Evolutionary conservation across 805 yeast species (phyloP).

Genomic region (Candida argentea): DNA sequence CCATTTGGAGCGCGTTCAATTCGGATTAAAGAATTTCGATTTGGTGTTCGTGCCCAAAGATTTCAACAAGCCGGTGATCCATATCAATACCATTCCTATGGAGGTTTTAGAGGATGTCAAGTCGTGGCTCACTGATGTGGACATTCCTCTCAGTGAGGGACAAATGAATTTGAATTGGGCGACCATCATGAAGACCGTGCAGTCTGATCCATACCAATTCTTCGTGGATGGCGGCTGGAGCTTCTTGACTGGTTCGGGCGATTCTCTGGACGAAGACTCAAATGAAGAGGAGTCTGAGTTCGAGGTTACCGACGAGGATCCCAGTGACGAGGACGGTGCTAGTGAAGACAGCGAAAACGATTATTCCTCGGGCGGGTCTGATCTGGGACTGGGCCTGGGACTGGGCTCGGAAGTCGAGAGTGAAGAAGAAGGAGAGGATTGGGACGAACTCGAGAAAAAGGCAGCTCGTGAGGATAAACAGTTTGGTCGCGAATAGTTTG

Average conservation of each 20-base stretch:
- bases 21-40: slow-evolving; percentile 93
- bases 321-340: slow-evolving; percentile 51
- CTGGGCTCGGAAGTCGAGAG: slow-evolving; percentile 27
- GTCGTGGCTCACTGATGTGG: slow-evolving; percentile 97
- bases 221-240: slow-evolving; percentile 94
- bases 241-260: slow-evolving; percentile 83
- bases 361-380: slow-evolving; percentile 30
- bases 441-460: slow-evolving; percentile 54
- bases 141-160: slow-evolving; percentile 89
- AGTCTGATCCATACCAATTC: slow-evolving; percentile 88
- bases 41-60: slow-evolving; percentile 94
- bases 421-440: slow-evolving; percentile 34
- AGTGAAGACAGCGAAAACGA: slow-evolving; percentile 39
- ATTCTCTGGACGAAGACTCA: slow-evolving; percentile 52
- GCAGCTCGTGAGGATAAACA: slow-evolving; percentile 39
- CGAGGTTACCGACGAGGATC: slow-evolving; percentile 52
- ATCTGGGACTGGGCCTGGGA: slow-evolving; percentile 18
- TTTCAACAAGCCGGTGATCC: slow-evolving; percentile 77
- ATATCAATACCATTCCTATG: slow-evolving; percentile 91
- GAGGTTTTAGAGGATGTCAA: slow-evolving; percentile 85
- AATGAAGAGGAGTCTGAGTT: slow-evolving; percentile 65
- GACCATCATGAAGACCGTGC: slow-evolving; percentile 88
- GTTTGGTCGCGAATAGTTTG: slow-evolving; percentile 14
- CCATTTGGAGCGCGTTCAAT: slow-evolving; percentile 93
- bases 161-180: slow-evolving; percentile 94